Evolutionary conservation across 306 rosid species (phyloP).

Genomic region (Rosa rugosa): DNA sequence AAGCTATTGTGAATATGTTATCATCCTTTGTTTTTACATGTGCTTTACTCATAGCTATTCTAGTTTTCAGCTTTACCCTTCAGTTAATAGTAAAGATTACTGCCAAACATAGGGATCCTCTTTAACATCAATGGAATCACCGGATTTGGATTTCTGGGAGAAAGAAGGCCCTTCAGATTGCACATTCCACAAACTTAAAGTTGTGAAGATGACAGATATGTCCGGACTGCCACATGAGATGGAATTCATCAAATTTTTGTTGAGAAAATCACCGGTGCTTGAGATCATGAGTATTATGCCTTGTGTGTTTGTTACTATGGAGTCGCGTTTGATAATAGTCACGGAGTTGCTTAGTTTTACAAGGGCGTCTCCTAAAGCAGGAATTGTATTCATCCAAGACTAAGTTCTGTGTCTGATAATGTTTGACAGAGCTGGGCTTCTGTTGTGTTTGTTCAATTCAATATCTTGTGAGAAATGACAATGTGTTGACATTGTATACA

Average conservation of each 20-base stretch:
- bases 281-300: constrained; percentile 63
- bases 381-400: constrained; percentile 48
- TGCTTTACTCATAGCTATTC: background rate
- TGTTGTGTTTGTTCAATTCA: background rate
- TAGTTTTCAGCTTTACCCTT: constrained; percentile 11
- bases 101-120: constrained; percentile 56
- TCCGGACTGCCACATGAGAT: constrained; percentile 75
- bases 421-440: background rate
- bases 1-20: constrained; percentile 26
- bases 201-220: constrained; percentile 70
- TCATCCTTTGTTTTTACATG: background rate
- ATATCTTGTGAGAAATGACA: background rate
- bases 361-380: constrained; percentile 78
- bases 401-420: constrained; percentile 24
- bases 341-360: constrained; percentile 63
- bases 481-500: background rate
- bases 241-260: constrained; percentile 74
- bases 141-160: constrained; percentile 76
- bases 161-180: constrained; percentile 44
- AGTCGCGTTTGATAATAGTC: constrained; percentile 49
- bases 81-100: constrained; percentile 7
- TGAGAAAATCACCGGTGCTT: constrained; percentile 61
- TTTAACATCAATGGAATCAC: constrained; percentile 41
- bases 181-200: constrained; percentile 50
- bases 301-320: constrained; percentile 43